Evolutionary conservation across 225 moss, liverwort and hornwort genomes (phyloP).

Genomic region (Polytrichum commune): DNA sequence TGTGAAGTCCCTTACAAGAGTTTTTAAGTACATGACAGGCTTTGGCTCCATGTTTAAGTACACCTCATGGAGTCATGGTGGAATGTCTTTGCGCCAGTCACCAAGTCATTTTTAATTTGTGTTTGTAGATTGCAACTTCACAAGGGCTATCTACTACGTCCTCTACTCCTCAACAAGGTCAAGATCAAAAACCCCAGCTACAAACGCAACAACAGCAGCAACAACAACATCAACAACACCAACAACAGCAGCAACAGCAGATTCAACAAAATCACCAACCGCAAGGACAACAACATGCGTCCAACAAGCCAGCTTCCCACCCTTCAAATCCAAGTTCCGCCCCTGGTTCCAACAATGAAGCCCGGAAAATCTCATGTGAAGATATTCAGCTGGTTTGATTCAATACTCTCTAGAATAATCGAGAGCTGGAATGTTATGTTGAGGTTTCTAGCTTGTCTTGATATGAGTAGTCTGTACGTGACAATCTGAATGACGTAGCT

Average conservation of each 20-base stretch:
- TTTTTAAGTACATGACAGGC: too few species aligned
- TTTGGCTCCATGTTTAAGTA: too few species aligned
- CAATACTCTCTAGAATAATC: background rate
- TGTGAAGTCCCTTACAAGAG: background rate
- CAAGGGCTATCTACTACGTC: conserved; percentile 53
- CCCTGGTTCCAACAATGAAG: conserved; percentile 64
- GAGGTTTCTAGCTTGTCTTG: background rate
- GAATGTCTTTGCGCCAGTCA: too few species aligned
- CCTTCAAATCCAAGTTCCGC: conserved; percentile 33
- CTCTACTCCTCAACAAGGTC: conserved; percentile 35
- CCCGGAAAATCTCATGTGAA: conserved; percentile 93
- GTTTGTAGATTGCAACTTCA: conserved; percentile 32
- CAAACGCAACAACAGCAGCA: conserved; percentile 24
- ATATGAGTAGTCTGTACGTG: background rate
- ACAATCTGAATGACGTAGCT: background rate
- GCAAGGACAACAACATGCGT: conserved; percentile 47
- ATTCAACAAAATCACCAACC: conserved; percentile 23
- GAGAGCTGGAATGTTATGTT: too few species aligned
- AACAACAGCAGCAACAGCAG: conserved; percentile 21
- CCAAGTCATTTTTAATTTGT: conserved; percentile 1
- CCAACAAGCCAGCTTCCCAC: conserved; percentile 42
- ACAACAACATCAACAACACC: conserved; percentile 13
- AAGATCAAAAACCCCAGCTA: conserved; percentile 49
- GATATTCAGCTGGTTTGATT: conserved; percentile 80
- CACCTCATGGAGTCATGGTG: too few species aligned